Evolutionary conservation across 164 flowering plant species (phyloP).

Genomic region (Chloranthus sessilifolius): DNA sequence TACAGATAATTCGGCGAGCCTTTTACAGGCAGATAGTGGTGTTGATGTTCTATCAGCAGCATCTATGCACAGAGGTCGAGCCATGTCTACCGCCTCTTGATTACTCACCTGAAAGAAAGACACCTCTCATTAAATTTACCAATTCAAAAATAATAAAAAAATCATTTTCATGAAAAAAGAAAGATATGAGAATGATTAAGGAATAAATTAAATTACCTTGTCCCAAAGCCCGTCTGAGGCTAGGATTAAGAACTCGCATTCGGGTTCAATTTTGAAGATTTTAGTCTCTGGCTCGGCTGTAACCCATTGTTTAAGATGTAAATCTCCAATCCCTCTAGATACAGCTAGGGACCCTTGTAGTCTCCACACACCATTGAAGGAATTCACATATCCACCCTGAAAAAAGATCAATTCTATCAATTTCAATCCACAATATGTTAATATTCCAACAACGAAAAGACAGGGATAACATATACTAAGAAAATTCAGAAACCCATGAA

Average conservation of each 20-base stretch:
- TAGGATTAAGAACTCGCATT: conserved; percentile 69
- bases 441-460: background rate
- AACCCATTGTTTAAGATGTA: conserved; percentile 70
- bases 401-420: conserved; percentile 11
- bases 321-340: conserved; percentile 80
- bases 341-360: conserved; percentile 85
- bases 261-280: conserved; percentile 30
- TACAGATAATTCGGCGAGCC: conserved; percentile 51
- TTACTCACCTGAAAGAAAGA: no score
- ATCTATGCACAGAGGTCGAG: conserved; percentile 39
- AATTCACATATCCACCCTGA: conserved; percentile 88
- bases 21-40: conserved; percentile 46
- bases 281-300: conserved; percentile 69
- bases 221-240: conserved; percentile 97
- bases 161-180: background rate
- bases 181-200: no score
- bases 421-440: conserved; percentile 2
- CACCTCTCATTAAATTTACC: no score
- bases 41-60: conserved; percentile 20
- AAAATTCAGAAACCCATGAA: no score
- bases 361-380: conserved; percentile 70
- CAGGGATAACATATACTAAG: no score
- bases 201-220: conserved; percentile 53
- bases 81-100: conserved; percentile 74
- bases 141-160: conserved; percentile 15